Evolutionary conservation across 129 eudicot genomes (phyloP).

Genomic region (Tanacetum coccineum): DNA sequence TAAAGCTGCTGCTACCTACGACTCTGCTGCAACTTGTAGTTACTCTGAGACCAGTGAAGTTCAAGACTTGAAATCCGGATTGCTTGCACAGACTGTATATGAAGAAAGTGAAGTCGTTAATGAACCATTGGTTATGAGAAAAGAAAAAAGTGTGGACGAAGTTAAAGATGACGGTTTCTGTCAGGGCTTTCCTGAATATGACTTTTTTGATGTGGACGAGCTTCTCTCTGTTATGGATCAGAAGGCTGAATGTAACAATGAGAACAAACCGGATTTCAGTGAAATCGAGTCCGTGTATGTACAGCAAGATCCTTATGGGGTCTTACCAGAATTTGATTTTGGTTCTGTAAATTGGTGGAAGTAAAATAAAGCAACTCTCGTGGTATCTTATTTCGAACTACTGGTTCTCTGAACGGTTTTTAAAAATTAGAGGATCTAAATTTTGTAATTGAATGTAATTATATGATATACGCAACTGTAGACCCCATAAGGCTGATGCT

Average conservation of each 20-base stretch:
- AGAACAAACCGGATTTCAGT: neutral
- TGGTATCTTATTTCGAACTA: neutral
- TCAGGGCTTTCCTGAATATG: neutral
- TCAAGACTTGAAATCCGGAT: too few relatives aligned
- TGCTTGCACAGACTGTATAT: too few relatives aligned
- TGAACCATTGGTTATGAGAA: too few relatives aligned
- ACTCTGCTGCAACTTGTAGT: too few relatives aligned
- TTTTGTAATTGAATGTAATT: slow-evolving; percentile 15
- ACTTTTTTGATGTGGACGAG: slow-evolving; percentile 49
- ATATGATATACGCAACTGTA: too few relatives aligned
- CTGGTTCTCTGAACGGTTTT: slow-evolving; percentile 20
- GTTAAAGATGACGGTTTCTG: too few relatives aligned
- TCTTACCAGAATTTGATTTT: slow-evolving; percentile 25
- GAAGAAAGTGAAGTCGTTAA: too few relatives aligned
- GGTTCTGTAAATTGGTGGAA: neutral
- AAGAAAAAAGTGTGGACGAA: too few relatives aligned
- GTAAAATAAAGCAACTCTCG: slow-evolving; percentile 11
- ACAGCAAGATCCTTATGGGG: slow-evolving; percentile 12
- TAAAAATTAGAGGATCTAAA: slow-evolving; percentile 7
- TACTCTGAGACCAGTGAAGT: too few relatives aligned
- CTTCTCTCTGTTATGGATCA: slow-evolving; percentile 32
- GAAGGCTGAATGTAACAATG: neutral
- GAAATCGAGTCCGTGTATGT: neutral
- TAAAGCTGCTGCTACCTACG: too few relatives aligned
- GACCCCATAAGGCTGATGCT: too few relatives aligned